Percentiles rank a stretch among this genome's conserved stretches.
These are phyloP conservation scores for Euphorbia lathyris DNA, from an alignment of 345 rosid genomes.

Conservation along the genomic window DNA sequence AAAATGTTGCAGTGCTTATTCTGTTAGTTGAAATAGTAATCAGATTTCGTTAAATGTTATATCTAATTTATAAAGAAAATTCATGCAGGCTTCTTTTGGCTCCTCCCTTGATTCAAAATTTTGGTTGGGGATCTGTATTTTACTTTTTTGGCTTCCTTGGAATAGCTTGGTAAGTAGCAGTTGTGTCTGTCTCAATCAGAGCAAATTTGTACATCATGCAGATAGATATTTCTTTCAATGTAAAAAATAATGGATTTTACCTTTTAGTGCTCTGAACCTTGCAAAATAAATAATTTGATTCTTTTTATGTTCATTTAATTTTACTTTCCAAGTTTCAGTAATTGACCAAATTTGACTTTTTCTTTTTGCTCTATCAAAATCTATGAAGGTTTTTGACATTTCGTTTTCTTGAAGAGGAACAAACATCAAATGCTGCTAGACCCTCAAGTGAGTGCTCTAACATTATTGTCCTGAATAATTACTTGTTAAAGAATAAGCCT, in stretches of 20 bases:
- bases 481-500: slow-evolving; percentile 1
- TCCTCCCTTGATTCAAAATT: slow-evolving; percentile 76
- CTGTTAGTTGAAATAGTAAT: not conserved
- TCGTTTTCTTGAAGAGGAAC: slow-evolving; percentile 50
- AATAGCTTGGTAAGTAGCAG: slow-evolving; percentile 62
- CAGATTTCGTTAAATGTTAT: slow-evolving; percentile 5
- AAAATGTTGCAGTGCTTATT: not conserved
- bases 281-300: not conserved
- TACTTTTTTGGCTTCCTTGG: slow-evolving; percentile 78
- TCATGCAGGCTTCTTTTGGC: slow-evolving; percentile 88
- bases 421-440: slow-evolving; percentile 33
- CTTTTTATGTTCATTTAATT: not conserved
- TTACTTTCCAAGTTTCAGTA: slow-evolving; percentile 9
- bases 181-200: slow-evolving; percentile 12
- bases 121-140: slow-evolving; percentile 93
- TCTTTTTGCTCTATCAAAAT: slow-evolving; percentile 19
- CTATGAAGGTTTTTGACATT: slow-evolving; percentile 73
- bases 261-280: not conserved
- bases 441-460: slow-evolving; percentile 38
- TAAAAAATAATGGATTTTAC: not conserved
- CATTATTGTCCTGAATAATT: slow-evolving; percentile 12
- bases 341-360: slow-evolving; percentile 20
- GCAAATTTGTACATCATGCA: slow-evolving; percentile 1
- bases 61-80: slow-evolving; percentile 19
- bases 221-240: not conserved